Evolutionary conservation across 2,329 filamentous ascomycete genomes (phyloP).

Genomic region (Sphaerulina musiva): DNA sequence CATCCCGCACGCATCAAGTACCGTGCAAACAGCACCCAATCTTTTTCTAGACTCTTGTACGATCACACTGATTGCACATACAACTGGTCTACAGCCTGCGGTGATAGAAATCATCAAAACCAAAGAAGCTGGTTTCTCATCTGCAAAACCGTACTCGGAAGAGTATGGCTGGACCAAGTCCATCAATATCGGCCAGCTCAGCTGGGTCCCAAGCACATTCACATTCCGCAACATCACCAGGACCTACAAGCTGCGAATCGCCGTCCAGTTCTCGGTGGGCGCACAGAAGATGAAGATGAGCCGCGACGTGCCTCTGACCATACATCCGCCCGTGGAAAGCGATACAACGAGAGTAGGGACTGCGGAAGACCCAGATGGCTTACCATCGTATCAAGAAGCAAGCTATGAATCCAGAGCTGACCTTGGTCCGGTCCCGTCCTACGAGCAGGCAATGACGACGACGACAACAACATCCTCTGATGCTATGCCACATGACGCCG

Average conservation of each 20-base stretch:
- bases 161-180: constrained; percentile 8
- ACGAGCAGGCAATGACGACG: constrained; percentile 1
- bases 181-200: constrained; percentile 12
- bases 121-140: constrained; percentile 5
- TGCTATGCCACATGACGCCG: neutral
- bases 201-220: constrained; percentile 12
- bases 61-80: constrained; percentile 15
- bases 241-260: constrained; percentile 14
- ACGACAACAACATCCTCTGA: neutral
- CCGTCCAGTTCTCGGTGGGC: constrained; percentile 13
- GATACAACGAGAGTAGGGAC: neutral
- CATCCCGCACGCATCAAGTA: constrained; percentile 5
- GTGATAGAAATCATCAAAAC: constrained; percentile 11
- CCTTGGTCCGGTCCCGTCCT: constrained; percentile 2
- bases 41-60: constrained; percentile 16
- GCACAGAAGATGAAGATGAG: constrained; percentile 4
- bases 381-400: constrained; percentile 10
- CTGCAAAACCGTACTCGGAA: constrained; percentile 11
- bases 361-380: neutral
- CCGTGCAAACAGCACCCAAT: constrained; percentile 5
- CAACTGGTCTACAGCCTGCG: constrained; percentile 9
- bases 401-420: neutral
- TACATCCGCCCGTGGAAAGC: constrained; percentile 7
- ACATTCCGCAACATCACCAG: constrained; percentile 8
- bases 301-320: constrained; percentile 9